Evolutionary conservation across 768 basidiomycete species (phyloP), one percentile per base, ranked within the genome.

Genomic region (Arthromyces matolae): DNA sequence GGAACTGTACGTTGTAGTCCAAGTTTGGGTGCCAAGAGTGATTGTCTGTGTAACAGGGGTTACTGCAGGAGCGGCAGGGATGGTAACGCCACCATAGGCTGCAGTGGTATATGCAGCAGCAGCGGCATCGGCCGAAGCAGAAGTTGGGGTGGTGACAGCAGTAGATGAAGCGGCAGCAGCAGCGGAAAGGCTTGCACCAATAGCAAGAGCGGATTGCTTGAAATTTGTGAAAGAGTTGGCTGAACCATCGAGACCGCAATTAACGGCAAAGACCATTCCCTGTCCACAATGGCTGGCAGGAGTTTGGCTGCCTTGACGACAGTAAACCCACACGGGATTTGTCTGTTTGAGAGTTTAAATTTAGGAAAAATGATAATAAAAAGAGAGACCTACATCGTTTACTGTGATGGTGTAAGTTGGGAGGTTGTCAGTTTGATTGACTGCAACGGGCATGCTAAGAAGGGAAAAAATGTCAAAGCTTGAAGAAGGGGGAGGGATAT

Each of bases 191-290:
- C 70, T 71, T 22, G 75, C 75, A 47, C 80, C 82, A 41, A 79
- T 61, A 3, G 74, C 76, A 36, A 81, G 68, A 27, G 82, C 81
- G 28, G 79, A 60, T 12, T 72, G 67, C 68, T 82, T 77, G 72
- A 83, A 83, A 57, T 76, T 76, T 37, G 68, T 65, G 69, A 84
- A 83, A 5, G 81, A 82, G 66, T 83, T 83, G 40, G 76, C 61
- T 34, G 70, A 51, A 49, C 75, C 80, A 54, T 77, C 77, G 2
- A 66, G 55, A 29, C 78, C 78, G 62, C 79, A 80, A 65, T 85
- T 84, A 59, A 83, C 73, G 16, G 80, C 75, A 59, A 83, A 83
- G 34, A 85, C 80, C 81, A 85, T 84, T 56, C 81, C 82, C 50
- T 65, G 55, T 45, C 80, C 80, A 54, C 83, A 84, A 61, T 85